phyloP scores from a whole-genome alignment of 2,329 filamentous ascomycete species.

The Graphiopsis chlorocephala region DNA sequence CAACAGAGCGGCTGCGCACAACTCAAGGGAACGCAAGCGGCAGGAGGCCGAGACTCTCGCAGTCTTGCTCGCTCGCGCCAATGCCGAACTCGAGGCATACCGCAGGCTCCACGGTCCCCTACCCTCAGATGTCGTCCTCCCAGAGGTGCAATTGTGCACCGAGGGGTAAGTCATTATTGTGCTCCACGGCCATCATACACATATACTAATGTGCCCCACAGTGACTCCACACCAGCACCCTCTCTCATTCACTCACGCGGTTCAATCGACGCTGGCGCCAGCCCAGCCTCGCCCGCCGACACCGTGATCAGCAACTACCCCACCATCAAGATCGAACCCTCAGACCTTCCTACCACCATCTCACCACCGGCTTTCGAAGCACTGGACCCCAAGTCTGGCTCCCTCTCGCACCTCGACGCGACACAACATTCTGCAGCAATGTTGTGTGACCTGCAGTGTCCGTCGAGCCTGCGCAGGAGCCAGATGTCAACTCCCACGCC shows the following conservation, averaged over 20 bases:
- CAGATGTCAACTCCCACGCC: constrained; percentile 19
- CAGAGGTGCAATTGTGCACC: constrained; percentile 31
- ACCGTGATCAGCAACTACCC: constrained; percentile 22
- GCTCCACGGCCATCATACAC: background rate
- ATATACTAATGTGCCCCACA: constrained; percentile 4
- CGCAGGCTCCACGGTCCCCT: constrained; percentile 31
- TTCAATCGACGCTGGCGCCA: constrained; percentile 25
- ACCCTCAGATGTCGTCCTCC: constrained; percentile 31
- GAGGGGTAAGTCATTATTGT: constrained; percentile 21
- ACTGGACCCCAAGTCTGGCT: constrained; percentile 24
- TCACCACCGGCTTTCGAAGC: constrained; percentile 28
- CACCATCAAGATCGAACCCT: constrained; percentile 34
- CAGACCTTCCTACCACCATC: constrained; percentile 25
- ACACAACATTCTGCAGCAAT: constrained; percentile 99
- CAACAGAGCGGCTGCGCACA: constrained; percentile 93
- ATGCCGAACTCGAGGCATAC: constrained; percentile 34
- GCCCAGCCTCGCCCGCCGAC: constrained; percentile 29
- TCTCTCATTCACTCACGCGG: constrained; percentile 31
- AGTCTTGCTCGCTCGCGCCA: constrained; percentile 35
- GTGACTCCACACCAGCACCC: constrained; percentile 27
- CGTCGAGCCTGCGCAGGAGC: constrained; percentile 55
- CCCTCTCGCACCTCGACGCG: constrained; percentile 40
- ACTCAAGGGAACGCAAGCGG: constrained; percentile 89
- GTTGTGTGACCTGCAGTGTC: constrained; percentile 99
- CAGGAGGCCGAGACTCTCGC: constrained; percentile 83